Evolutionary conservation across 805 yeast species (phyloP).

Genomic region (Starmerella apis): DNA sequence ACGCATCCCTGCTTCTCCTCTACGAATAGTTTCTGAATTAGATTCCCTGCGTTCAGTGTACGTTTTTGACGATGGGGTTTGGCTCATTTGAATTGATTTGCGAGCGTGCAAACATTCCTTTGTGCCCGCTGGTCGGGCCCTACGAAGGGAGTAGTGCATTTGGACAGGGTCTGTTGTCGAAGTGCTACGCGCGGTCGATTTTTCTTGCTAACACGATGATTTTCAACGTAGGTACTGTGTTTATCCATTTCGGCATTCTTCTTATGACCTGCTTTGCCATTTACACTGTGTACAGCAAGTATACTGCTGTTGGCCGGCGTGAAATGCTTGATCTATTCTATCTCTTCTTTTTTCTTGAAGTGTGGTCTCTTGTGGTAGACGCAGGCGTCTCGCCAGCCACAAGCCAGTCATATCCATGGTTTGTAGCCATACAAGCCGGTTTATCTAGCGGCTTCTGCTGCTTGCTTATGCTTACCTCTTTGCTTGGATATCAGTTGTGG

Average conservation of each 20-base stretch:
- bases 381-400: conserved; percentile 90
- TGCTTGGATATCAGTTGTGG: conserved; percentile 82
- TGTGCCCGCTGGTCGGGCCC: conserved; percentile 66
- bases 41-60: neutral
- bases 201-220: conserved; percentile 85
- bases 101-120: conserved; percentile 57
- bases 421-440: conserved; percentile 74
- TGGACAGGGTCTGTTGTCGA: conserved; percentile 55
- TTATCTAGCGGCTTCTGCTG: conserved; percentile 61
- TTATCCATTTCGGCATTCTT: conserved; percentile 69
- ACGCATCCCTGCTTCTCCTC: neutral
- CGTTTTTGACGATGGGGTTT: conserved; percentile 41
- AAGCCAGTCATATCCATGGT: conserved; percentile 60
- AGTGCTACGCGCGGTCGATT: conserved; percentile 76
- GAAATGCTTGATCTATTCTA: conserved; percentile 73
- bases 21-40: neutral
- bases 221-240: conserved; percentile 78
- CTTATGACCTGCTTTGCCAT: conserved; percentile 56
- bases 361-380: conserved; percentile 67
- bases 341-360: conserved; percentile 45
- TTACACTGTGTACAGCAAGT: conserved; percentile 68
- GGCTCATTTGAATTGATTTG: conserved; percentile 61
- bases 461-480: conserved; percentile 59
- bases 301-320: conserved; percentile 86
- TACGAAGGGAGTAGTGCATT: conserved; percentile 24